These are phyloP conservation scores for Ustulina deusta DNA, from an alignment of 2,329 filamentous ascomycete species.

Conservation along the genomic window DNA sequence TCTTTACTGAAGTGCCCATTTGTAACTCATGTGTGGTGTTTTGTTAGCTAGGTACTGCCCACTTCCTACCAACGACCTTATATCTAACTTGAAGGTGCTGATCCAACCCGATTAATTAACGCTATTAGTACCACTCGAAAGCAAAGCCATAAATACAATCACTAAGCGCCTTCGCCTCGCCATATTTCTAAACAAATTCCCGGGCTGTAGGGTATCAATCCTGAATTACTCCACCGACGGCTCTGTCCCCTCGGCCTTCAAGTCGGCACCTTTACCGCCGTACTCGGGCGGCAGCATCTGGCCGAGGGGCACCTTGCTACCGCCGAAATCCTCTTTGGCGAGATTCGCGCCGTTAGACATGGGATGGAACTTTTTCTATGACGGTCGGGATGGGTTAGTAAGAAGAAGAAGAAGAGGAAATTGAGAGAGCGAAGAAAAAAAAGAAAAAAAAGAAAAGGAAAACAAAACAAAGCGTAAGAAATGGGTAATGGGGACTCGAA, in stretches of 20 bases:
- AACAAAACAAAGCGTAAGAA: too few relatives aligned
- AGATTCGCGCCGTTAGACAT: constrained; percentile 79
- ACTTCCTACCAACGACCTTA: neutral
- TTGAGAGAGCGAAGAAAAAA: neutral
- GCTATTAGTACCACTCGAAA: constrained; percentile 9
- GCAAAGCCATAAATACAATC: neutral
- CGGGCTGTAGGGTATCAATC: constrained; percentile 1
- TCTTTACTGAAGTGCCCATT: too few relatives aligned
- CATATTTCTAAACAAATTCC: neutral
- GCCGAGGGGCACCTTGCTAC: constrained; percentile 69
- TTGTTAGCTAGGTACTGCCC: neutral
- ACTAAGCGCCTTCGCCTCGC: constrained; percentile 4
- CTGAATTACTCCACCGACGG: constrained; percentile 45
- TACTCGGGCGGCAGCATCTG: constrained; percentile 79
- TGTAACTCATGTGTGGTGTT: neutral
- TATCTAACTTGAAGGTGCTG: neutral
- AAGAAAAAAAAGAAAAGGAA: neutral
- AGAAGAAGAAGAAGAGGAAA: neutral
- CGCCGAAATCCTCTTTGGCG: constrained; percentile 64
- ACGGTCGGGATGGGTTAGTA: neutral
- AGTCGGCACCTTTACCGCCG: constrained; percentile 75
- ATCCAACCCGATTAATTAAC: constrained; percentile 18
- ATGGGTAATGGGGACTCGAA: neutral
- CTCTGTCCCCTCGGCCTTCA: constrained; percentile 48
- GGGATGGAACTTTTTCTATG: constrained; percentile 78